These are phyloP conservation scores for Stellera chamaejasme DNA, from an alignment of 345 rosid genomes.

Conservation along the genomic window DNA sequence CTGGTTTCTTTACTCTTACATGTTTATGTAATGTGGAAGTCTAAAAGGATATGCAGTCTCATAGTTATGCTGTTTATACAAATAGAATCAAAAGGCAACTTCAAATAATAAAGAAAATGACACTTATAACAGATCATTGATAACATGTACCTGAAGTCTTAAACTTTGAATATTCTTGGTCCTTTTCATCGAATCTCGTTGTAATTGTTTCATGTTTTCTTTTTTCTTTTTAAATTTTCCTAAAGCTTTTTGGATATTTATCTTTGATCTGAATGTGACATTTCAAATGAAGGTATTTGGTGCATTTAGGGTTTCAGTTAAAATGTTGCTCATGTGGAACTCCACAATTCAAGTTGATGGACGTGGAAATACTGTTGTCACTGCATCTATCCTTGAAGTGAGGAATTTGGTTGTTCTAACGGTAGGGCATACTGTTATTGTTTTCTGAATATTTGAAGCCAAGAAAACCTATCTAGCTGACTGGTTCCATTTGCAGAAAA, in stretches of 20 bases:
- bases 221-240: background rate
- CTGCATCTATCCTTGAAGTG: conserved; percentile 89
- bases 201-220: background rate
- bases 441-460: conserved; percentile 8
- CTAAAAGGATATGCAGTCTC: background rate
- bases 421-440: conserved; percentile 39
- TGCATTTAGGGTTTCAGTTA: conserved; percentile 83
- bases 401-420: conserved; percentile 90
- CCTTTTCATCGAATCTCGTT: background rate
- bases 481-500: conserved; percentile 49
- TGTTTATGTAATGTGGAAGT: background rate
- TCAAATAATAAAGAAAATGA: background rate
- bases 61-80: too few relatives aligned
- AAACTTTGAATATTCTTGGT: background rate
- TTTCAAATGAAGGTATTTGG: conserved; percentile 73
- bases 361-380: conserved; percentile 79
- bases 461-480: conserved; percentile 13
- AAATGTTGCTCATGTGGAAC: conserved; percentile 97
- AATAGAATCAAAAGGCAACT: background rate
- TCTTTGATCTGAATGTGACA: conserved; percentile 7
- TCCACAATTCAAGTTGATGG: conserved; percentile 90
- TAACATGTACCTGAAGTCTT: too few relatives aligned
- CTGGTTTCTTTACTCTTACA: background rate
- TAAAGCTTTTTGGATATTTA: conserved; percentile 5
- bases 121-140: background rate